Percentiles rank a stretch among this genome's conserved stretches.
phyloP scores from a whole-genome alignment of 495 filamentous ascomycete species.

The Penicillium roqueforti region DNA sequence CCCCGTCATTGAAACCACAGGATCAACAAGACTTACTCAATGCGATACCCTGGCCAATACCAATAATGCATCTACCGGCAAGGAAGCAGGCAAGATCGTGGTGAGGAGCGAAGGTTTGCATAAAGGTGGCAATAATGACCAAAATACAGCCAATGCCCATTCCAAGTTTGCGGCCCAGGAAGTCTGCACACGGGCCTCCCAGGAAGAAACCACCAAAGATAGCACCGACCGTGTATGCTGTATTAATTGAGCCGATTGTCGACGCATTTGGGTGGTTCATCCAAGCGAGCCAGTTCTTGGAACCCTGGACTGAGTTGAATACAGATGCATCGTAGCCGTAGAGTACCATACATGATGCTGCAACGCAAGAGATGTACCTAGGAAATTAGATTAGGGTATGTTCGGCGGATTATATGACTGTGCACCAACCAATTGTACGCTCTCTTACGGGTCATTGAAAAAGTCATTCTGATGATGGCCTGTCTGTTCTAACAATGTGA shows the following conservation, averaged over 20 bases:
- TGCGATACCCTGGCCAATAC: constrained; percentile 62
- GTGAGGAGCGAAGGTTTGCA: constrained; percentile 56
- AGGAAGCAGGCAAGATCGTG: constrained; percentile 57
- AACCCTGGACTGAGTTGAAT: constrained; percentile 60
- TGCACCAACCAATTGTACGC: constrained; percentile 36
- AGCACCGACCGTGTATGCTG: constrained; percentile 59
- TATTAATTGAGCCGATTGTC: constrained; percentile 55
- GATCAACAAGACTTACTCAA: constrained; percentile 43
- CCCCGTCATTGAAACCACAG: background rate
- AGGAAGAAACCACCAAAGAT: constrained; percentile 60
- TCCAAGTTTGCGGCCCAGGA: constrained; percentile 52
- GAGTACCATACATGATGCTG: constrained; percentile 63
- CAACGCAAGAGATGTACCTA: constrained; percentile 60
- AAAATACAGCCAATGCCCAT: constrained; percentile 55
- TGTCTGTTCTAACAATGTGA: background rate
- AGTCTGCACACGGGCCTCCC: constrained; percentile 54
- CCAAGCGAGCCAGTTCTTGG: constrained; percentile 54
- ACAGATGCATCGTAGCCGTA: constrained; percentile 66
- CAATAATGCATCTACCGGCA: constrained; percentile 57
- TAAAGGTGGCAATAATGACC: constrained; percentile 57
- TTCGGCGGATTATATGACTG: background rate
- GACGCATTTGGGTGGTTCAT: constrained; percentile 51
- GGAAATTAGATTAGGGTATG: background rate
- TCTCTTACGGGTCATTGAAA: constrained; percentile 29
- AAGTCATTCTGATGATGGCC: constrained; percentile 22